Evolutionary conservation across 2,329 filamentous ascomycete species (phyloP), one percentile per base, ranked within the genome.

Genomic region (Penicillium sp.): DNA sequence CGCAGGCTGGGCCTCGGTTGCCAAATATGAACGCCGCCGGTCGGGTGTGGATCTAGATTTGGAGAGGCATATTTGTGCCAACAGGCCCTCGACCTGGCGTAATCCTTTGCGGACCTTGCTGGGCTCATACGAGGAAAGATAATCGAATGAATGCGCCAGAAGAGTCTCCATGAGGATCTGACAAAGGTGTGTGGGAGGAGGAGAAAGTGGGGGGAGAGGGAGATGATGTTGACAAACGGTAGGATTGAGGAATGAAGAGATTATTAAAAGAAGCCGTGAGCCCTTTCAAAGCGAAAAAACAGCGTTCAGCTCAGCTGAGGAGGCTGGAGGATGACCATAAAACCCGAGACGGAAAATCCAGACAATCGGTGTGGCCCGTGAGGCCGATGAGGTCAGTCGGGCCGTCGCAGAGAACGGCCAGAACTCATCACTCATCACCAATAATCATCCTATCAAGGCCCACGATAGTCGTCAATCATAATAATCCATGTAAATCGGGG

Each of bases 51-150:
- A 70, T 62, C 75, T 75, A 41, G 77, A 72, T 61, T 75, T 75
- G 19, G 89, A 89, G 41, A 98, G 87, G 78, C 94, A 97, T 78
- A 98, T 96, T 77, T 96, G 93, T 22, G 94, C 94, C 52, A 98
- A 85, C 47, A 98, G 85, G 35, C 92, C 92, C 79, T 98, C 94
- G 64, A 98, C 92, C 79, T 97, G 94, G 66, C 92, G 89, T 66
- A 98, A 80, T 53, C 94, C 95, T 80, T 97, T 98, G 69, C 92
- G 89, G 73, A 98, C 90, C 80, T 96, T 96, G 74, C 85, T 83
- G 58, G 88, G 88, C 70, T 97, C 92, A 75, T 93, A 93, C 50
- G 93, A 97, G 61, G 93, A 96, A 65, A 97, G 89, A 78, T 96
- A 96, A 81, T 97, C 93, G 78, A 98, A 98, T 61, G 94, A 92